Evolutionary conservation across 179 eudicot genomes (phyloP).

Genomic region (Spinacia oleracea): DNA sequence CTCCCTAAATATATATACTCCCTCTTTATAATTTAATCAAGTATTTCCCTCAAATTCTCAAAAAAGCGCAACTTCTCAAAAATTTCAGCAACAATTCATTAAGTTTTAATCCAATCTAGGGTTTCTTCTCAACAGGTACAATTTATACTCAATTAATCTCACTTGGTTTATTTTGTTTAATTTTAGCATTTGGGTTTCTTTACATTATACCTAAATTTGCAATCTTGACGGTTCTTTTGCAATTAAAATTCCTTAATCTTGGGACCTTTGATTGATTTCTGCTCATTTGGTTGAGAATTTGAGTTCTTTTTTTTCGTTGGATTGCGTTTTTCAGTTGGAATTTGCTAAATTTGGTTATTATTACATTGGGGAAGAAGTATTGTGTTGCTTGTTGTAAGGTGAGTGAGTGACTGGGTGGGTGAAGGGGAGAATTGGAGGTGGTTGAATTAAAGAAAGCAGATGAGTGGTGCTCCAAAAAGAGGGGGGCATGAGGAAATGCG

Average conservation of each 20-base stretch:
- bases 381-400: conserved; percentile 6
- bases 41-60: no score
- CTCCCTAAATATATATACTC: no score
- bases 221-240: not conserved
- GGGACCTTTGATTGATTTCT: not conserved
- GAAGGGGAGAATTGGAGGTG: conserved; percentile 6
- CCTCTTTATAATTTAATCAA: not conserved
- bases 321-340: not conserved
- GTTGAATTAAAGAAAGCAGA: conserved; percentile 6
- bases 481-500: conserved; percentile 42
- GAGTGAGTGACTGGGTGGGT: not conserved
- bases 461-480: conserved; percentile 39
- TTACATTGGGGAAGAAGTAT: conserved; percentile 1
- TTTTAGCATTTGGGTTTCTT: not conserved
- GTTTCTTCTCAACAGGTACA: not conserved
- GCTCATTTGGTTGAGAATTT: not conserved
- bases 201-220: not conserved
- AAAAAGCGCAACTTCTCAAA: not conserved
- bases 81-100: not conserved
- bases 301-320: not conserved
- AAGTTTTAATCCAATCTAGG: conserved; percentile 6
- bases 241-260: not conserved
- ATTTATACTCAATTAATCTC: not conserved
- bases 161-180: not conserved
- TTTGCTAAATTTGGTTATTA: not conserved